Evolutionary conservation across 345 rosid species (phyloP), one percentile per base, ranked within the genome.

Genomic region (Camelina laxa): DNA sequence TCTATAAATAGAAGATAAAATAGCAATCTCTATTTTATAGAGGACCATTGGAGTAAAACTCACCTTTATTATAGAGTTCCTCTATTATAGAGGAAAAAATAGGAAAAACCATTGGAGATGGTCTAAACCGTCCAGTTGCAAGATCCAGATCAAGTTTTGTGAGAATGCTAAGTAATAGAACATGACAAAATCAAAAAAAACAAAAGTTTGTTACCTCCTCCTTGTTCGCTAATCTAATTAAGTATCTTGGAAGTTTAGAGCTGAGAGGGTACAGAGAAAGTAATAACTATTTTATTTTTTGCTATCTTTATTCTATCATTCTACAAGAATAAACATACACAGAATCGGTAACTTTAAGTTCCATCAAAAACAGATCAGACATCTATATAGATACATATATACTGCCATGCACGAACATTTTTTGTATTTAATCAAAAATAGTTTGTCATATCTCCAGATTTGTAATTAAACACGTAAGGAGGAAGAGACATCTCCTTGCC

Each of bases 381-480:
- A 64, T 53, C 41, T 36, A 36, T 9, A 35, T 36, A 6, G 8
- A 22, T 39, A 53, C 45, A 59, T 31, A 20, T 62, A 58, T 59
- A 38, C 5, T 16, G n/a, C 10, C 36, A 59, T 24, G 47, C 53
- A 31, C 38, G 44, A 3, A 27, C 30, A 27, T 27, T 55, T 39
- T 75, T 19, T 31, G 14, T 60, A 60, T 60, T 24, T 53, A 33
- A 33, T 8, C 66, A 77, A 70, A 70, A 44, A 55, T 19, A 69
- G 5, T 54, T 27, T 35, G 51, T 10, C 36, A 45, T 27, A 4
- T 38, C 49, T 75, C 63, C 27, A 8, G 3, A 27, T 59, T 41
- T 75, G 69, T 44, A 60, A 22, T 24, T 13, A 67, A 27, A 16
- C 67, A 74, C 38, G 27, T 14, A 31, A 36, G 60, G 15, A 38